These are phyloP conservation scores for Tolypocladium capitatum DNA, from an alignment of 2,329 filamentous ascomycete species.

Conservation along the genomic window DNA sequence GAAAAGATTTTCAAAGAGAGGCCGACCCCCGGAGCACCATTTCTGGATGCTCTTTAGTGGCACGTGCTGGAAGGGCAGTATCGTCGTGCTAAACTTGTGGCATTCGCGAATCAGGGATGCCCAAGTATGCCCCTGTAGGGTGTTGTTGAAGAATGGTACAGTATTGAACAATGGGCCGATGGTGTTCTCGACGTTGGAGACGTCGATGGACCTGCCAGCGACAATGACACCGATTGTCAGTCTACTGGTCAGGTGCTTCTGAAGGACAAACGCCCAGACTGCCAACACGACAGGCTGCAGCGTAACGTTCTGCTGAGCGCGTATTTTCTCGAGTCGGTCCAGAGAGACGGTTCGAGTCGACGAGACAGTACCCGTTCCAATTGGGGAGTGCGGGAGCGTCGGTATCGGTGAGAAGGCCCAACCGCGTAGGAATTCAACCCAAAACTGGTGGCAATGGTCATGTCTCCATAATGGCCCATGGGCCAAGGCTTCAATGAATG, in stretches of 20 bases:
- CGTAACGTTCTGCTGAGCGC: constrained; percentile 53
- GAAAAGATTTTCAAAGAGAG: constrained; percentile 70
- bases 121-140: constrained; percentile 39
- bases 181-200: constrained; percentile 50
- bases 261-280: constrained; percentile 54
- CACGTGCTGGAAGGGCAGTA: constrained; percentile 58
- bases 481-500: constrained; percentile 54
- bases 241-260: constrained; percentile 30
- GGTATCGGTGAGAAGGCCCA: constrained; percentile 11
- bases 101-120: constrained; percentile 45
- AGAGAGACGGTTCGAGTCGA: constrained; percentile 20
- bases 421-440: constrained; percentile 42
- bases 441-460: constrained; percentile 42
- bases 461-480: constrained; percentile 51
- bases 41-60: constrained; percentile 69
- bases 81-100: constrained; percentile 56
- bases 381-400: constrained; percentile 1
- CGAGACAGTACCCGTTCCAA: background rate
- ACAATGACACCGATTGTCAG: constrained; percentile 60
- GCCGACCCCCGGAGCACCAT: constrained; percentile 50
- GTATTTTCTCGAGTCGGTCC: constrained; percentile 32
- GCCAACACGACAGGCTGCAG: constrained; percentile 70
- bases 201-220: constrained; percentile 62
- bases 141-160: constrained; percentile 51
- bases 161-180: constrained; percentile 88